Percentiles rank a stretch among this genome's conserved stretches.
Evolutionary conservation across 2,329 filamentous ascomycete genomes (phyloP).

Genomic region (Arthrinium phaeospermum): DNA sequence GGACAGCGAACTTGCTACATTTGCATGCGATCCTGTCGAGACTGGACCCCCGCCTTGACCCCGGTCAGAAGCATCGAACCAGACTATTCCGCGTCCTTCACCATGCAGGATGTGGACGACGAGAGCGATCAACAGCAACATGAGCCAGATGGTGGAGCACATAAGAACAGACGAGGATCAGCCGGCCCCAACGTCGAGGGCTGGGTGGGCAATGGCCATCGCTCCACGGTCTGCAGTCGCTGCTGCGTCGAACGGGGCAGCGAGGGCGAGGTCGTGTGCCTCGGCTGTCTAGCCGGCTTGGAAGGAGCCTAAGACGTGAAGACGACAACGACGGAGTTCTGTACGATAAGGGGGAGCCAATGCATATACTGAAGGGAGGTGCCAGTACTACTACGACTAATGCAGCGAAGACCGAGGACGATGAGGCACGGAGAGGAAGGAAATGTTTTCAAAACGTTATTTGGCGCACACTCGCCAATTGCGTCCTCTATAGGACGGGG

Average conservation of each 20-base stretch:
- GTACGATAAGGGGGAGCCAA: background rate
- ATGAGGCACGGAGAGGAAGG: background rate
- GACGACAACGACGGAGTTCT: background rate
- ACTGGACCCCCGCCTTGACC: conserved; percentile 44
- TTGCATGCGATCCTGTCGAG: conserved; percentile 69
- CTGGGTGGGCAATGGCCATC: conserved; percentile 49
- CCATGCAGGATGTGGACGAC: conserved; percentile 56
- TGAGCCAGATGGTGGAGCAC: conserved; percentile 13
- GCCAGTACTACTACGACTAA: background rate
- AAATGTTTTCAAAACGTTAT: background rate
- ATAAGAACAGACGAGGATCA: conserved; percentile 27
- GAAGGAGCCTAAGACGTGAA: conserved; percentile 40
- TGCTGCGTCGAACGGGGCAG: conserved; percentile 71
- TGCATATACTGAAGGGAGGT: conserved; percentile 2
- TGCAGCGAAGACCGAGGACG: background rate
- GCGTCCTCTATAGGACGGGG: background rate
- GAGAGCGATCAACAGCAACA: conserved; percentile 24
- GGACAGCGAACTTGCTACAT: conserved; percentile 68
- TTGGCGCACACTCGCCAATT: background rate
- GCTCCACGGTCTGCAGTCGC: conserved; percentile 65
- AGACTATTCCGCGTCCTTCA: conserved; percentile 50
- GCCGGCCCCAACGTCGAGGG: conserved; percentile 44
- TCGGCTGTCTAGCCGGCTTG: conserved; percentile 62
- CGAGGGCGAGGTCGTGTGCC: conserved; percentile 70
- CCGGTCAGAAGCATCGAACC: conserved; percentile 33